Conservation (phyloP, 371 early-diverging fungal species). For the Circinella umbellata region DNA sequence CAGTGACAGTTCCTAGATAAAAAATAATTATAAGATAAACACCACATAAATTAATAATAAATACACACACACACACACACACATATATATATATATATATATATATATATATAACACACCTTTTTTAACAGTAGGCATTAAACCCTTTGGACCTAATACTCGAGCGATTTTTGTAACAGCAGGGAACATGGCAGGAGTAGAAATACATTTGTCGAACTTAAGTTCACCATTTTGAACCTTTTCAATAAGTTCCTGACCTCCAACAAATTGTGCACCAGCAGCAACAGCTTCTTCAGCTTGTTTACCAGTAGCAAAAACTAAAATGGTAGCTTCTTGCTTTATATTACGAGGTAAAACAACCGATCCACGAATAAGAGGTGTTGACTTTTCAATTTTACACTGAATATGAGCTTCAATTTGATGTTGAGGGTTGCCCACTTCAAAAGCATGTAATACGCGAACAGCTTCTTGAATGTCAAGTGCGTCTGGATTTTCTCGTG, state of each 20-base stretch:
- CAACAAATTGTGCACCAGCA: constrained; percentile 85
- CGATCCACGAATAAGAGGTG: constrained; percentile 77
- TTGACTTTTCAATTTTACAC: constrained; percentile 74
- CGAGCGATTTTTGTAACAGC: constrained; percentile 90
- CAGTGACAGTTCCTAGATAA: constrained; percentile 73
- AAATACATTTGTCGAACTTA: constrained; percentile 84
- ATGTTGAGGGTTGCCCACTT: constrained; percentile 70
- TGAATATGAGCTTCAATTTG: constrained; percentile 77
- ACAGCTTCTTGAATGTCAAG: constrained; percentile 47
- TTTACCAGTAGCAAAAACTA: constrained; percentile 84
- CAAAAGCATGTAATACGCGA: constrained; percentile 64
- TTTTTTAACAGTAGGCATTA: constrained; percentile 95
- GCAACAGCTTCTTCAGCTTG: constrained; percentile 83
- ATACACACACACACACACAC: no score
- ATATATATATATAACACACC: constrained; percentile 39
- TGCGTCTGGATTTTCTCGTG: constrained; percentile 43
- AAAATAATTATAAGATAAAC: no score
- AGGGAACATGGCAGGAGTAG: constrained; percentile 91
- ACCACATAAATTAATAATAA: no score
- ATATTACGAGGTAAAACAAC: constrained; percentile 72
- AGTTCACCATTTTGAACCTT: constrained; percentile 67
- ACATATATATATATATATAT: no score
- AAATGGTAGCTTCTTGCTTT: constrained; percentile 63
- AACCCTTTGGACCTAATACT: constrained; percentile 90
- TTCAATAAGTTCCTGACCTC: constrained; percentile 87